Conservation (phyloP, 2,329 filamentous ascomycete species). For the Beauveria asiatica region DNA sequence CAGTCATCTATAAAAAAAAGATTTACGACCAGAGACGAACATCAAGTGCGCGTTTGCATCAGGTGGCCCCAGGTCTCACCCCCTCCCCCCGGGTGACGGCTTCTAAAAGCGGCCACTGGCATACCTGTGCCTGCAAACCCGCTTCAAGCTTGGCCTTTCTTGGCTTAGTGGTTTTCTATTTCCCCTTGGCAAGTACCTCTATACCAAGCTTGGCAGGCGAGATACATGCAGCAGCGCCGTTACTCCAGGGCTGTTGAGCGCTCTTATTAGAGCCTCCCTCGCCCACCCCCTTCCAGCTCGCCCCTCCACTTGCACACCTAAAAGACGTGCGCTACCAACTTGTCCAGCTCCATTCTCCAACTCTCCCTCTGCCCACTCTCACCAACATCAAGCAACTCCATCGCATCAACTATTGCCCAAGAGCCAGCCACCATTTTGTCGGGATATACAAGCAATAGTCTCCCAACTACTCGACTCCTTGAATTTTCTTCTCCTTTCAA, state of each 20-base stretch:
- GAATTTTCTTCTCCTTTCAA: not conserved
- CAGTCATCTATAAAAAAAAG: slow-evolving; percentile 4
- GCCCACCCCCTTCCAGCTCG: not conserved
- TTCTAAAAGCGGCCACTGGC: slow-evolving; percentile 2
- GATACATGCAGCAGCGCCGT: not conserved
- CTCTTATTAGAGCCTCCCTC: slow-evolving; percentile 6
- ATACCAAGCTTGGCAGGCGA: too few species aligned
- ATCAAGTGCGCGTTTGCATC: not conserved
- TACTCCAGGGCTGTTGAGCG: not conserved
- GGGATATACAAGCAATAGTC: slow-evolving; percentile 5
- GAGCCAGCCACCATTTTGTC: not conserved
- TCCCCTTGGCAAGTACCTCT: too few species aligned
- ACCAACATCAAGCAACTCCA: not conserved
- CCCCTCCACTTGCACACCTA: not conserved
- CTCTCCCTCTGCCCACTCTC: not conserved
- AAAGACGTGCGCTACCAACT: too few species aligned
- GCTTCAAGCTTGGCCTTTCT: too few species aligned
- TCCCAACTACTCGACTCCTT: not conserved
- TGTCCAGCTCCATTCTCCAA: too few species aligned
- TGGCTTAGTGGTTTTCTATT: too few species aligned
- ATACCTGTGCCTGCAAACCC: slow-evolving; percentile 1
- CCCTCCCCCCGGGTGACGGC: not conserved
- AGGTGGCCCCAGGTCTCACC: not conserved
- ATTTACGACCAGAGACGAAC: not conserved
- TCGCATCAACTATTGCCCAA: not conserved